These are phyloP conservation scores for Fusarium sp. DNA, from an alignment of 2,329 filamentous ascomycete genomes.

Conservation along the genomic window DNA sequence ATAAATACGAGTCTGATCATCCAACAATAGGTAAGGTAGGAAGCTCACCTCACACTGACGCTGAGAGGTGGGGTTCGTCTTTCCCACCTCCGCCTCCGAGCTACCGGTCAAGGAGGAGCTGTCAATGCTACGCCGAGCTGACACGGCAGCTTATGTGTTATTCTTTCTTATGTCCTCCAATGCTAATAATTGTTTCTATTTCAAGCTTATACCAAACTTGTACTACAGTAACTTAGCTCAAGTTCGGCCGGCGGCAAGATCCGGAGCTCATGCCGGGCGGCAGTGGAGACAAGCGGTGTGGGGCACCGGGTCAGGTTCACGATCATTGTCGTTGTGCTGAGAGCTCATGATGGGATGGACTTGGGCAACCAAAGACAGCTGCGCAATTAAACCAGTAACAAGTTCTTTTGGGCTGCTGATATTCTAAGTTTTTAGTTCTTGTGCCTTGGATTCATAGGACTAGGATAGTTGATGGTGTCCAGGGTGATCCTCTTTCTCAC, in stretches of 20 bases:
- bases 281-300: conserved; percentile 6
- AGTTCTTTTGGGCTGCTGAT: too few relatives aligned
- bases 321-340: conserved; percentile 7
- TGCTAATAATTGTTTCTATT: too few relatives aligned
- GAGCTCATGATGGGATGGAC: conserved; percentile 1
- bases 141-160: neutral
- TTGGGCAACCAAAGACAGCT: neutral
- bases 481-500: too few relatives aligned
- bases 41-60: conserved; percentile 23
- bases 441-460: too few relatives aligned
- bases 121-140: conserved; percentile 2
- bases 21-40: neutral
- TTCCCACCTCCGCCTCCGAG: neutral
- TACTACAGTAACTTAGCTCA: neutral
- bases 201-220: too few relatives aligned
- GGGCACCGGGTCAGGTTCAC: conserved; percentile 12
- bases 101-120: neutral
- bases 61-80: conserved; percentile 22
- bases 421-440: too few relatives aligned
- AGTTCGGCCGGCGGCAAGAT: neutral
- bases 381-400: too few relatives aligned
- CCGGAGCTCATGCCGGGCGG: conserved; percentile 10
- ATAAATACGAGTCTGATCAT: neutral
- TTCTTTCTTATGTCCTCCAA: neutral
- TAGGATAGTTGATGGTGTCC: too few relatives aligned